Evolutionary conservation across 2,329 filamentous ascomycete species (phyloP), one percentile per base, ranked within the genome.

Genomic region (Colletotrichum viniferum): DNA sequence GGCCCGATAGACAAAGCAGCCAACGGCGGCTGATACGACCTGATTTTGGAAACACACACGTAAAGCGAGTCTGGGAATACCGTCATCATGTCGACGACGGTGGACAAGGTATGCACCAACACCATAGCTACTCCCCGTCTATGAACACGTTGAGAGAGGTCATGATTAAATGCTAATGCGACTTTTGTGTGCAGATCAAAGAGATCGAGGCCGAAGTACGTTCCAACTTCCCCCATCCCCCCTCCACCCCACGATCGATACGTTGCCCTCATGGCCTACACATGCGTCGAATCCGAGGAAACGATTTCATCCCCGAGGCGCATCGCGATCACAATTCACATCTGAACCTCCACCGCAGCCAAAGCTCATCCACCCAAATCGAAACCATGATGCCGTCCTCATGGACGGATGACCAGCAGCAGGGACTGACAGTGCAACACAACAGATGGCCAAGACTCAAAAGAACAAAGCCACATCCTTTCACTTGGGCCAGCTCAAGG

Each of bases 391-490:
- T 34, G 58, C 16, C 61, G n/a, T 38, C 36, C 21, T 63, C 61
- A 16, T 8, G 30, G 24, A 18, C 21, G 32, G 32, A 34, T 61
- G 21, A 70, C 9, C 76, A 32, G 58, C 38, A 71, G 14, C 16
- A 34, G 7, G 63, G 34, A 63, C 76, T 34, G 60, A 69, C 30
- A 24, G 24, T 21, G 34, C 55, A 71, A 68, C 64, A 67, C 64
- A 74, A 80, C 79, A 96, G 93, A 98, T 98, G 96, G 95, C 96
- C 88, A 92, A 92, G 87, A 98, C 96, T 82, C 96, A 98, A 86
- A 98, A 98, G 89, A 98, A 98, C 87, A 98, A 98, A 88, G 94
- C 94, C 69, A 98, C 96, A 14, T 96, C 95, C 64, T 98, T 93
- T 85, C 96, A 98, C 90, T 88, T 98, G 85, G 96, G 95, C 86